Base-by-base conservation (phyloP, 148 eudicot genomes). In the Nepenthes mirabilis region DNA sequence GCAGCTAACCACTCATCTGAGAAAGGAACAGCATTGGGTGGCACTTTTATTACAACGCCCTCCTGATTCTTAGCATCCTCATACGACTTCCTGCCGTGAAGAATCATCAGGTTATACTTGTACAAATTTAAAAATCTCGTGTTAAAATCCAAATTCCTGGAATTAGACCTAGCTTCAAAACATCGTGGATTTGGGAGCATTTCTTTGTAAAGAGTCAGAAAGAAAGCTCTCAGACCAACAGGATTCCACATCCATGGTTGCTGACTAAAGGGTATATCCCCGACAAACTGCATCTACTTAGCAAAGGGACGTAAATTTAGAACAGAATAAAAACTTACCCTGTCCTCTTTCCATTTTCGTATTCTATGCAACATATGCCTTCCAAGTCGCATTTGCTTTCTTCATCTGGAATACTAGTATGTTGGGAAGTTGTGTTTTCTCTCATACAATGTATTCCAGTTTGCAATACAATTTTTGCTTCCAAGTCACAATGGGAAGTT, bases 1-100 rank as follows among this genome's bases (percentile, higher is more conserved):
- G 91, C 95, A 77, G 99, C 95, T 68, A 94, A 75, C 99, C 99
- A 94, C 75, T 94, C 97, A 51, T 94, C 99, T 72, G 97, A 89
- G 72, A 94, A 94, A 52, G 99, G 99, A 79, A 76, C 64, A 47
- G 80, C 91, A 81, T 84, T 59, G 36, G 66, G 60, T 37, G 84
- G 84, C 64, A 77, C 79, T 49, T 71, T 69, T 43, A 55, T 63
- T 56, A 60, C 47, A 49, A 65, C 61, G 58, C 37, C 60, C 47
- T 61, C 60, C 65, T 43, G 50, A 52, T 60, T 88, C 51, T 32
- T 64, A 51, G 63, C 70, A 58, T 64, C 79, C 50, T 49, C 64
- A 37, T 57, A 64, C 36, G 65, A 73, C 47, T 69, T 77, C 73
- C 90, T 86, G 85, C 71, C 68, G 74, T 37, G 36, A 56, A 35